A percentile compares a stretch with the other conserved stretches of the same genome.
phyloP scores from a whole-genome alignment of 768 basidiomycete species.

The Hebeloma cylindrosporum region DNA sequence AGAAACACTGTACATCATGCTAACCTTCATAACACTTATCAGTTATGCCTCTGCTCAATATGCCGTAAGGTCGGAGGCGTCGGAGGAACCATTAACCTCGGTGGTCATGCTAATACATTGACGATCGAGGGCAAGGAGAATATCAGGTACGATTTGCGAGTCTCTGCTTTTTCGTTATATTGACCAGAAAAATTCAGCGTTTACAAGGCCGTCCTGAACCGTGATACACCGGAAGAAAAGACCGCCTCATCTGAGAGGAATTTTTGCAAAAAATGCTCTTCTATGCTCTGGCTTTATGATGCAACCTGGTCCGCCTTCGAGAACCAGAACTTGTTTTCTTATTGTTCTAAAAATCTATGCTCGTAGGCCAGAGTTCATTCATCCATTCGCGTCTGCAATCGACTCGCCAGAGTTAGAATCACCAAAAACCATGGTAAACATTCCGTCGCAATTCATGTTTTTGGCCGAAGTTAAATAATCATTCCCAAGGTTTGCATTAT shows the following conservation, averaged over 20 bases:
- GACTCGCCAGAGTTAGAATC: slow-evolving; percentile 56
- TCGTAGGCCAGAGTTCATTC: slow-evolving; percentile 59
- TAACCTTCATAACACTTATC: neutral
- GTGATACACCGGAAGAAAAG: slow-evolving; percentile 49
- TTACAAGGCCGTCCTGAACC: slow-evolving; percentile 61
- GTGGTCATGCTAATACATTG: slow-evolving; percentile 51
- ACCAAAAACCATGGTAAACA: slow-evolving; percentile 50
- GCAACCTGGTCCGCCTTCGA: slow-evolving; percentile 42
- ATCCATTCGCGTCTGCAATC: slow-evolving; percentile 69
- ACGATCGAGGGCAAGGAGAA: slow-evolving; percentile 54
- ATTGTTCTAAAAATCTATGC: neutral
- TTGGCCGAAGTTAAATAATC: neutral
- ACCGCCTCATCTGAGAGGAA: slow-evolving; percentile 56
- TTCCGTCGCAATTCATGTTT: neutral
- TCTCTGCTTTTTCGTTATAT: neutral
- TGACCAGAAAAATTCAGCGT: slow-evolving; percentile 35
- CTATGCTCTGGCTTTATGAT: slow-evolving; percentile 70
- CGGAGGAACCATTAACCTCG: slow-evolving; percentile 68
- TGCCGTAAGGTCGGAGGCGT: slow-evolving; percentile 70
- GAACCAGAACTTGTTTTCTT: neutral
- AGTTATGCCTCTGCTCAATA: slow-evolving; percentile 68
- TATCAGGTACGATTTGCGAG: slow-evolving; percentile 53
- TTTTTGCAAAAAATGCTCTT: slow-evolving; percentile 63
- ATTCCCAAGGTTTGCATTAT: slow-evolving; percentile 43
- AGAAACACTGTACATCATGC: neutral